phyloP scores from a whole-genome alignment of 108 stramenopile genomes.

The Ochromonas danica region DNA sequence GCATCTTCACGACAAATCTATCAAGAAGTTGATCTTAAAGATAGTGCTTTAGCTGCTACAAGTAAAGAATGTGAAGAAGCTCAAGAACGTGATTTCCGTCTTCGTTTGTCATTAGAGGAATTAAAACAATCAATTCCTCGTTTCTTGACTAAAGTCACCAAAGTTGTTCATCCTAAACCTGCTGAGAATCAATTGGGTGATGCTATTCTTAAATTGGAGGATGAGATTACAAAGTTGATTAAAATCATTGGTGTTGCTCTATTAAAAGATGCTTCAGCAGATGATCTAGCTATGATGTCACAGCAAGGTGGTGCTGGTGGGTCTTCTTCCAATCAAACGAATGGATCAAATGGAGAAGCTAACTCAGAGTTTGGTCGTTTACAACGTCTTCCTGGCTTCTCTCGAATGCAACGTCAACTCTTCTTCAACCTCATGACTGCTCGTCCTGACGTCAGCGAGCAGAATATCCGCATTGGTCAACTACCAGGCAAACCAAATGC shows the following conservation, averaged over 20 bases:
- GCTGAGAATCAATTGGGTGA: constrained; percentile 18
- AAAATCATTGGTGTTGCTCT: constrained; percentile 3
- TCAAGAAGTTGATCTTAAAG: constrained; percentile 35
- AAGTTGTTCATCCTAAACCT: not conserved
- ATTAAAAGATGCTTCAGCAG: constrained; percentile 28
- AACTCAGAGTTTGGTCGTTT: constrained; percentile 25
- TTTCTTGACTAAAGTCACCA: constrained; percentile 25
- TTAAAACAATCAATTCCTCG: constrained; percentile 20
- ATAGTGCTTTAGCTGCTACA: constrained; percentile 26
- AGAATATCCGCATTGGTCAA: constrained; percentile 23
- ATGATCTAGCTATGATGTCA: constrained; percentile 25
- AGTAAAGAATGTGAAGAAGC: constrained; percentile 32
- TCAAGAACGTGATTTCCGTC: not conserved
- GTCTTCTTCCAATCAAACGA: not conserved
- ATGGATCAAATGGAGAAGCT: not conserved
- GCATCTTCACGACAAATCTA: constrained; percentile 32
- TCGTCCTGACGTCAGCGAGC: not conserved
- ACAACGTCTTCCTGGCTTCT: constrained; percentile 25
- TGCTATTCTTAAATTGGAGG: constrained; percentile 28
- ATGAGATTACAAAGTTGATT: constrained; percentile 34
- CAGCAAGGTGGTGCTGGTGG: constrained; percentile 1
- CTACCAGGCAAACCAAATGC: not conserved
- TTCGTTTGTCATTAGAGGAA: not conserved
- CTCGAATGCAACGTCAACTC: constrained; percentile 22
- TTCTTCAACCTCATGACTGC: constrained; percentile 34